Evolutionary conservation across 768 basidiomycete genomes (phyloP).

Genomic region (Naganishia randhawae): DNA sequence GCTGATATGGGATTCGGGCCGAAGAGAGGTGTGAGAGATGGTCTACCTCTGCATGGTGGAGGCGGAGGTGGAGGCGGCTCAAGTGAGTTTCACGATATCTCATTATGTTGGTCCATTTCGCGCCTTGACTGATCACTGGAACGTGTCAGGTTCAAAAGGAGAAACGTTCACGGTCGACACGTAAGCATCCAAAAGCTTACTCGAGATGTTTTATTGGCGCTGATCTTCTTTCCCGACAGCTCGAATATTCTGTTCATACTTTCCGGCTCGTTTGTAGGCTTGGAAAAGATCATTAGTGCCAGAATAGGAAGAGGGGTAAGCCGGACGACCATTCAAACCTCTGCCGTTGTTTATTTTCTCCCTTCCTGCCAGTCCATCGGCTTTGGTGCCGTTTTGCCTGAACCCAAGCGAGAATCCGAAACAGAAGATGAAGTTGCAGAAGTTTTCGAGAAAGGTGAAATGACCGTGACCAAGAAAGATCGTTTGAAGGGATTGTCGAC

Average conservation of each 20-base stretch:
- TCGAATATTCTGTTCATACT: slow-evolving; percentile 90
- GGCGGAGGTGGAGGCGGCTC: slow-evolving; percentile 35
- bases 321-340: slow-evolving; percentile 27
- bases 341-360: not conserved
- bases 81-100: not conserved
- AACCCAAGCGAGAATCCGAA: slow-evolving; percentile 31
- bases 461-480: slow-evolving; percentile 44
- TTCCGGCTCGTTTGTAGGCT: slow-evolving; percentile 89
- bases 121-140: not conserved
- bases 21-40: slow-evolving; percentile 48
- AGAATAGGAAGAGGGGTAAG: slow-evolving; percentile 79
- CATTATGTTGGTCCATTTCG: not conserved
- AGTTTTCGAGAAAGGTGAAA: slow-evolving; percentile 66
- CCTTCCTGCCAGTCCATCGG: slow-evolving; percentile 75
- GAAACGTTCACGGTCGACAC: slow-evolving; percentile 49
- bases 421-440: slow-evolving; percentile 55
- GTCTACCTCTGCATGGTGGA: slow-evolving; percentile 45
- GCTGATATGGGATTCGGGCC: slow-evolving; percentile 23
- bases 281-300: slow-evolving; percentile 74
- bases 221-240: slow-evolving; percentile 59
- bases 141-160: slow-evolving; percentile 39
- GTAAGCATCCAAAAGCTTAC: slow-evolving; percentile 7
- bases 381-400: slow-evolving; percentile 61
- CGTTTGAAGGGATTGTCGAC: slow-evolving; percentile 37
- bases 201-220: not conserved